phyloP scores from a whole-genome alignment of 129 eudicot species.

The Apium graveolens region DNA sequence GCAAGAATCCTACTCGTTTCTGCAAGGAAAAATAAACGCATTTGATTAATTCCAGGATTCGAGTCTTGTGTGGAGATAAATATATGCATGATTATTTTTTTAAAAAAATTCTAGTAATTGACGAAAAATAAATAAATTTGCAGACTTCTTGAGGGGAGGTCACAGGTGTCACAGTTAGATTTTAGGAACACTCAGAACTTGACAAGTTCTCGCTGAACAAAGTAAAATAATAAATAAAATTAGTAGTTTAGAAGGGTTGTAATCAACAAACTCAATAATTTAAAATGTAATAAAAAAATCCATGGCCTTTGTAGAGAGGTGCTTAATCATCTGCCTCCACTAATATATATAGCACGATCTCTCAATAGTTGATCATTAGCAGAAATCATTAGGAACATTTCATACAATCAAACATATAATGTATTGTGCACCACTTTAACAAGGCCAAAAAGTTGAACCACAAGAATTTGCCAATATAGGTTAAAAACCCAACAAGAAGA shows the following conservation, averaged over 20 bases:
- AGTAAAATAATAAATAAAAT: too few relatives aligned
- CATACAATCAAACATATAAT: background rate
- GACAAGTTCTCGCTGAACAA: background rate
- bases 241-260: background rate
- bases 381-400: background rate
- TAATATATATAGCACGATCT: background rate
- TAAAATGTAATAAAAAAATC: background rate
- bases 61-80: background rate
- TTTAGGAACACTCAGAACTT: too few relatives aligned
- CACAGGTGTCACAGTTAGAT: too few relatives aligned
- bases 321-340: conserved; percentile 5
- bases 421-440: background rate
- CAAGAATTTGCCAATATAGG: background rate
- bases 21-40: conserved; percentile 10
- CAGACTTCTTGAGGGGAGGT: background rate
- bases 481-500: background rate
- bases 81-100: background rate
- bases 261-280: background rate
- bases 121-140: background rate
- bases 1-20: conserved; percentile 47
- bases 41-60: background rate
- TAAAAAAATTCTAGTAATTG: background rate
- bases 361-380: background rate
- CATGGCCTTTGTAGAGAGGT: background rate
- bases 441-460: background rate